A percentile compares a stretch with the other conserved stretches of the same genome.
Conservation (phyloP, 2,329 filamentous ascomycete genomes). For the Furcasterigmium furcatum region DNA sequence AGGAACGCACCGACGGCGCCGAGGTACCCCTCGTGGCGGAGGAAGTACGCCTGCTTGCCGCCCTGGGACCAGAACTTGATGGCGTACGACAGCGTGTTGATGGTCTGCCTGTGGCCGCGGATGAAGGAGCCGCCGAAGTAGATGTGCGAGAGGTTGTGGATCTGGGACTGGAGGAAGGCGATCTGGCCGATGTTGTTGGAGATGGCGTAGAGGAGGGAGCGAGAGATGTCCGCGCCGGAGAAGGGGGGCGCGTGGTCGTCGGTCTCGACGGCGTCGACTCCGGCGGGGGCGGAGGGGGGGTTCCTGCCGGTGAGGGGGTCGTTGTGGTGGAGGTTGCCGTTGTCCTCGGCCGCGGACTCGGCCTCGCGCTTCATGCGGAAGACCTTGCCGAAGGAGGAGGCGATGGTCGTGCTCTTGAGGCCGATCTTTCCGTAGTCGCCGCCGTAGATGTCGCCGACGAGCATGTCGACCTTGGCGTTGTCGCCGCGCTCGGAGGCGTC, state of each 20-base stretch:
- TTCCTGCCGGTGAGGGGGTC: constrained; percentile 22
- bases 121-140: constrained; percentile 99
- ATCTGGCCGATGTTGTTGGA: constrained; percentile 99
- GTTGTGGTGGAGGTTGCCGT: constrained; percentile 52
- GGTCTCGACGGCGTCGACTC: constrained; percentile 4
- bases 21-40: constrained; percentile 93
- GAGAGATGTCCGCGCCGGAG: constrained; percentile 78
- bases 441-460: constrained; percentile 97
- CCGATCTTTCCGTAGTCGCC: constrained; percentile 95
- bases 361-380: constrained; percentile 88
- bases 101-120: constrained; percentile 91
- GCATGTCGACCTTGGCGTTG: constrained; percentile 90
- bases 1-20: constrained; percentile 93
- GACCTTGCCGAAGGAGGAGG: constrained; percentile 94
- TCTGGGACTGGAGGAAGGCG: constrained; percentile 93
- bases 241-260: constrained; percentile 50
- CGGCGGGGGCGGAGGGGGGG: constrained; percentile 5
- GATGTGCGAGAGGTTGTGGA: constrained; percentile 85
- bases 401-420: constrained; percentile 91
- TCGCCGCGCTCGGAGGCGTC: constrained; percentile 87
- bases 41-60: constrained; percentile 90
- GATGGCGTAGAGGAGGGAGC: constrained; percentile 90
- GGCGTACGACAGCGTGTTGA: constrained; percentile 94
- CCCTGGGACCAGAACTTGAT: constrained; percentile 98
- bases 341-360: constrained; percentile 75